Evolutionary conservation across 306 rosid species (phyloP).

Genomic region (Ceratonia siliqua): DNA sequence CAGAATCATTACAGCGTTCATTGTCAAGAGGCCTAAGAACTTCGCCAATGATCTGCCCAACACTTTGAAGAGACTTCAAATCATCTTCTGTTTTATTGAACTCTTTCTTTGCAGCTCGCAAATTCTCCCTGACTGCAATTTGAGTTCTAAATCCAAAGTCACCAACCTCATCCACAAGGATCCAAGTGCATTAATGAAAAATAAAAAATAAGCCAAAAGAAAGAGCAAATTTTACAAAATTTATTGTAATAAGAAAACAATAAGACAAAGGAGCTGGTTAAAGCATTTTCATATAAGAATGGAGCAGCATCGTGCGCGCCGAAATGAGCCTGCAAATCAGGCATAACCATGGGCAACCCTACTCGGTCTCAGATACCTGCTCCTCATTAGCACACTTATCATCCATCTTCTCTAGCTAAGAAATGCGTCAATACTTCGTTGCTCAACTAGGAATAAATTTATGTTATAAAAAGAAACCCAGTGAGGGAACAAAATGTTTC

Average conservation of each 20-base stretch:
- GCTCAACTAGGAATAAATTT: neutral
- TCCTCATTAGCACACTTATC: neutral
- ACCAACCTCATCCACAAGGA: slow-evolving; percentile 9
- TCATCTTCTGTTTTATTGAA: slow-evolving; percentile 97
- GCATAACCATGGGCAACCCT: neutral
- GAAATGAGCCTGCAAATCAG: neutral
- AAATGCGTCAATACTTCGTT: neutral
- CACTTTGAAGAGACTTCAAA: slow-evolving; percentile 94
- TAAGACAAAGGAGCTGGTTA: neutral
- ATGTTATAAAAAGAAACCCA: neutral
- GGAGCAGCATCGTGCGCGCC: neutral
- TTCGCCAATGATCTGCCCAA: slow-evolving; percentile 95
- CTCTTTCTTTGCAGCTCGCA: slow-evolving; percentile 77
- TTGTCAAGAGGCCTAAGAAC: slow-evolving; percentile 96
- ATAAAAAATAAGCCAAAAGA: neutral
- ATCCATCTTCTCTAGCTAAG: neutral
- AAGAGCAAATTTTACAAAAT: slow-evolving; percentile 3
- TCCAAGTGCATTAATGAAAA: neutral
- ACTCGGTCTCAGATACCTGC: neutral
- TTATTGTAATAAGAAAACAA: neutral
- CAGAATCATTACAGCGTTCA: slow-evolving; percentile 67
- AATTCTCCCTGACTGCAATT: slow-evolving; percentile 79
- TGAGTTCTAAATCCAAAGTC: slow-evolving; percentile 23
- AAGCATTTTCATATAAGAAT: neutral
- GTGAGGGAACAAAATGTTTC: neutral